Conservation (phyloP, 768 basidiomycete genomes). For the Hypholoma sublateritium region DNA sequence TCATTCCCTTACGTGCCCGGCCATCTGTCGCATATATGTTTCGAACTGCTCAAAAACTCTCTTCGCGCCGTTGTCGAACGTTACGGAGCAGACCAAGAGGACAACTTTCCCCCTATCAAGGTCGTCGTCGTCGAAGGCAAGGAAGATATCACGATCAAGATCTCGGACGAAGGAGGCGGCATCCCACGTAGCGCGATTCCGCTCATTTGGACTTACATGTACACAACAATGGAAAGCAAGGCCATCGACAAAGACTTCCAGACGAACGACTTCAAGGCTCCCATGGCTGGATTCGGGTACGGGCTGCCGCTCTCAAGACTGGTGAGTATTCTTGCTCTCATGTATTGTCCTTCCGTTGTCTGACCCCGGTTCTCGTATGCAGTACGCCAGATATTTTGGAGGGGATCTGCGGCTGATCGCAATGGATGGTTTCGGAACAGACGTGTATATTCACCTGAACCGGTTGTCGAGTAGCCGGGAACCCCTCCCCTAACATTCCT, state of each 20-base stretch:
- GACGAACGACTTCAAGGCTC: conserved; percentile 90
- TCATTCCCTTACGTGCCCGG: conserved; percentile 95
- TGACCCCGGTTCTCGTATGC: not conserved
- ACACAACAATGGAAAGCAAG: conserved; percentile 80
- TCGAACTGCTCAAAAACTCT: conserved; percentile 97
- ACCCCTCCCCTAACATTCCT: conserved; percentile 53
- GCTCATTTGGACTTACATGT: conserved; percentile 99
- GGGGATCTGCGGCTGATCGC: conserved; percentile 91
- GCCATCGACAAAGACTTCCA: conserved; percentile 77
- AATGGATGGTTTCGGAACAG: conserved; percentile 98
- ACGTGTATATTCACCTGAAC: conserved; percentile 92
- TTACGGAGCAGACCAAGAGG: conserved; percentile 79
- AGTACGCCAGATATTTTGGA: conserved; percentile 96
- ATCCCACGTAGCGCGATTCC: conserved; percentile 88
- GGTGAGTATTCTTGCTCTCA: conserved; percentile 44
- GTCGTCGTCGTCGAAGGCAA: conserved; percentile 96
- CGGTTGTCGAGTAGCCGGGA: conserved; percentile 80
- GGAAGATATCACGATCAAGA: conserved; percentile 99
- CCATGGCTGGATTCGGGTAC: conserved; percentile 97
- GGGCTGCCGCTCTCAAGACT: conserved; percentile 89
- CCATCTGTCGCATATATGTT: conserved; percentile 94
- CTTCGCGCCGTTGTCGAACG: conserved; percentile 95
- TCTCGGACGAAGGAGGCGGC: conserved; percentile 95
- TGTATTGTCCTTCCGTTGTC: conserved; percentile 1
- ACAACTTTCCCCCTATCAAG: conserved; percentile 85